Evolutionary conservation across 2,329 filamentous ascomycete genomes (phyloP), one percentile per base, ranked within the genome.

Genomic region (Aspergillus uvarum): DNA sequence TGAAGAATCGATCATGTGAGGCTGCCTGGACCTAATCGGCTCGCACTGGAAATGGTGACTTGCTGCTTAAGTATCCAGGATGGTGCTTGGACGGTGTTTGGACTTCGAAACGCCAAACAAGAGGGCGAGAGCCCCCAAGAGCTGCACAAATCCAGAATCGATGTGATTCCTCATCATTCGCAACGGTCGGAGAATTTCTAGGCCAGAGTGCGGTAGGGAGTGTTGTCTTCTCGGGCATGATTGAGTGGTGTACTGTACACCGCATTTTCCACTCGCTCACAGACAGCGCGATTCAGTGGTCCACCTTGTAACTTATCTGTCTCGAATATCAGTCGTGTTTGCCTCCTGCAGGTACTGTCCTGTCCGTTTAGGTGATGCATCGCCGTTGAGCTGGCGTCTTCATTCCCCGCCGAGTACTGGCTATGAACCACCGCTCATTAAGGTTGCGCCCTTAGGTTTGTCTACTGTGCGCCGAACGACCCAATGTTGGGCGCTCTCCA

Each of bases 1-100:
- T 74, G 71, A 71, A 74, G 70, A 71, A 62, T 63, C 47, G 64
- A 70, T 74, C 71, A 74, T 74, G 71, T 74, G 71, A 71, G 64
- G 53, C 55, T 52, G 32, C 44, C 48, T 60, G 54, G 54, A 31
- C 56, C 59, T 56, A 6, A 47, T 58, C n/a, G 54, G 24, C 24
- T 53, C 44, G 14, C 42, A 48, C 26, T 51, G 31, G 51, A 21
- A 61, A 52, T 29, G 32, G 59, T 21, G 54, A 50, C 55, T 52
- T 56, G 53, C 53, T 62, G 59, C 53, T 44, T 14, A 19, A 16
- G 14, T 7, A 44, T 16, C 16, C 16, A n/a, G 16, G 32, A 16
- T 35, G 11, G 16, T 44, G 16, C 14, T 16, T 44, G 16, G 38
- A 29, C 16, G 16, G 38, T 16, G 14, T 44, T 16, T n/a, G 16